Conservation (phyloP, 225 moss, liverwort and hornwort genomes). For the Antitrichia curtipendula region DNA sequence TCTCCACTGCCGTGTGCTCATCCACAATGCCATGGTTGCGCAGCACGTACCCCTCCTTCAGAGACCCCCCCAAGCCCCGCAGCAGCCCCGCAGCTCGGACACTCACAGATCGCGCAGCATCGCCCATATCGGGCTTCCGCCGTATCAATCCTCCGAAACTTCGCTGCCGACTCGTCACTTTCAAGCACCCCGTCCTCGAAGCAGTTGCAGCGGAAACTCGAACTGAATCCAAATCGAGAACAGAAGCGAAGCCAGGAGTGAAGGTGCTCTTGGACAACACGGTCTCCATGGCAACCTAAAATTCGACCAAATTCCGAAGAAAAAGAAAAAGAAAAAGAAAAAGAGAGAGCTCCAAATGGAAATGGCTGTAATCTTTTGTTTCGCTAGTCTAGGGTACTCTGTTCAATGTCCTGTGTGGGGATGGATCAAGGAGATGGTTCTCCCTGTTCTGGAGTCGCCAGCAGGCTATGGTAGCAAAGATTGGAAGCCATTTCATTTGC, state of each 20-base stretch:
- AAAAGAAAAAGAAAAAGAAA: too few relatives aligned
- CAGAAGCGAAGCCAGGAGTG: background rate
- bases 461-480: background rate
- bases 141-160: background rate
- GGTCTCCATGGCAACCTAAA: background rate
- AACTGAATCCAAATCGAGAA: background rate
- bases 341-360: background rate
- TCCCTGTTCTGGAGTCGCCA: background rate
- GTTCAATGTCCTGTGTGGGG: background rate
- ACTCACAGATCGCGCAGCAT: background rate
- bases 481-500: background rate
- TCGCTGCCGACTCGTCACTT: background rate
- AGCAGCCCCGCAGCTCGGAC: background rate
- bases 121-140: background rate
- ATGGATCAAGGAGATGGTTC: background rate
- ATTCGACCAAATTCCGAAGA: background rate
- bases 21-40: slow-evolving; percentile 14
- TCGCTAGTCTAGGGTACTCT: background rate
- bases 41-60: slow-evolving; percentile 23
- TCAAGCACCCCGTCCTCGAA: background rate
- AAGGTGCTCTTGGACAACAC: background rate
- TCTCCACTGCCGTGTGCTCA: slow-evolving; percentile 1
- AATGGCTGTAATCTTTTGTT: too few relatives aligned
- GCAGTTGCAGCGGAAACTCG: background rate
- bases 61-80: slow-evolving; percentile 5